Percentiles rank a stretch among this genome's conserved stretches.
Evolutionary conservation across 306 rosid genomes (phyloP).

Genomic region (Fagus sylvatica): DNA sequence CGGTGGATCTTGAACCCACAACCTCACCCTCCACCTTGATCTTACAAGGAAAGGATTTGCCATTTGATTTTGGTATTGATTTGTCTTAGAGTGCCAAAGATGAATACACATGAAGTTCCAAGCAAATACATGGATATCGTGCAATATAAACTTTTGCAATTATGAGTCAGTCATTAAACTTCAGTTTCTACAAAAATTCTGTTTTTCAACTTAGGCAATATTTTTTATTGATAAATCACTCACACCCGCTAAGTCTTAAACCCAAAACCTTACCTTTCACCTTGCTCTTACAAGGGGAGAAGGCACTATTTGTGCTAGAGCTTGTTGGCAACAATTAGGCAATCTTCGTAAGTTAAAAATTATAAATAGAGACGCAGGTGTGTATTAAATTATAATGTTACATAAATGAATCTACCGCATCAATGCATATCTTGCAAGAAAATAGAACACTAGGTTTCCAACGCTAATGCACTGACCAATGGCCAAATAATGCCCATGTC

Average conservation of each 20-base stretch:
- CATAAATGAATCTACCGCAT: not conserved
- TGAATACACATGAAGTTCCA: not conserved
- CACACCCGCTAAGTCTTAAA: too few species aligned
- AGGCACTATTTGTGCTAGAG: too few species aligned
- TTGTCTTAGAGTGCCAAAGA: conserved; percentile 3
- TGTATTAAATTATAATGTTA: not conserved
- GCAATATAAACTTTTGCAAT: not conserved
- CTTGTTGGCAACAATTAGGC: not conserved
- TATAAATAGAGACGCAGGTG: not conserved
- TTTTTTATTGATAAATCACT: too few species aligned
- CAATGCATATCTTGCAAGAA: not conserved
- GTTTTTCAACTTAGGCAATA: not conserved
- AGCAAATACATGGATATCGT: not conserved
- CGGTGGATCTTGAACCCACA: too few species aligned
- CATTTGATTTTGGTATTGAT: not conserved
- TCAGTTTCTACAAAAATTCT: not conserved
- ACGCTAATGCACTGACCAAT: not conserved
- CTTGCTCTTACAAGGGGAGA: too few species aligned
- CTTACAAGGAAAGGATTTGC: too few species aligned
- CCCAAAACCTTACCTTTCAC: too few species aligned
- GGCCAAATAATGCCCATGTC: not conserved
- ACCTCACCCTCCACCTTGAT: too few species aligned
- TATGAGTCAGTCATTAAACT: not conserved
- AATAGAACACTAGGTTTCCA: not conserved
- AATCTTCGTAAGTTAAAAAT: not conserved